Evolutionary conservation across 2,329 filamentous ascomycete species (phyloP).

Genomic region (Claviceps sp.): DNA sequence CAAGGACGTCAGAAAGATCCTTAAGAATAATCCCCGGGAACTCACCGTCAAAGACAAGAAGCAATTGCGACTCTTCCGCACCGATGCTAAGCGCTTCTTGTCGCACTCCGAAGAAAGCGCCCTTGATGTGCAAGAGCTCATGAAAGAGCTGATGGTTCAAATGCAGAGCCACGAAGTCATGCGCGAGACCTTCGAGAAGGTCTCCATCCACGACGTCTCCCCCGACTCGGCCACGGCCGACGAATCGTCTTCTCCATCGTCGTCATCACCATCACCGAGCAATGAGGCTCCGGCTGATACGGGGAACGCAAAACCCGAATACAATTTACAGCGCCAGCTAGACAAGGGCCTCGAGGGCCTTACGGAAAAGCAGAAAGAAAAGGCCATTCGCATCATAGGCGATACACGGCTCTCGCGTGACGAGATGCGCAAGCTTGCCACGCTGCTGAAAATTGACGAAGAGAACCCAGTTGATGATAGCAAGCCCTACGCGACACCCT

Average conservation of each 20-base stretch:
- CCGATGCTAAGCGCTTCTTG: slow-evolving; percentile 50
- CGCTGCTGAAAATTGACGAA: slow-evolving; percentile 47
- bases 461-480: slow-evolving; percentile 63
- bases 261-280: neutral
- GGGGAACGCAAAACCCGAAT: slow-evolving; percentile 8
- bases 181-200: slow-evolving; percentile 17
- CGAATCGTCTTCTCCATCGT: slow-evolving; percentile 8
- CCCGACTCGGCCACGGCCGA: slow-evolving; percentile 1
- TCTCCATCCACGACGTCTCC: slow-evolving; percentile 10
- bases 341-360: slow-evolving; percentile 22
- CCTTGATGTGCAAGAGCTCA: slow-evolving; percentile 16
- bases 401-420: slow-evolving; percentile 25
- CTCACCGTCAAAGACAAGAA: slow-evolving; percentile 62
- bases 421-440: slow-evolving; percentile 40
- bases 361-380: slow-evolving; percentile 18
- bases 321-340: slow-evolving; percentile 19
- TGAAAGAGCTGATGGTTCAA: slow-evolving; percentile 19
- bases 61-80: slow-evolving; percentile 59
- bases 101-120: slow-evolving; percentile 19
- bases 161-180: slow-evolving; percentile 21
- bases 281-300: neutral
- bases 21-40: slow-evolving; percentile 30
- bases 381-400: slow-evolving; percentile 21
- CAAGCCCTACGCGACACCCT: slow-evolving; percentile 86
- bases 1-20: slow-evolving; percentile 19